These are phyloP conservation scores for Aureobasidium sp. DNA, from an alignment of 2,329 filamentous ascomycete genomes.

Conservation along the genomic window DNA sequence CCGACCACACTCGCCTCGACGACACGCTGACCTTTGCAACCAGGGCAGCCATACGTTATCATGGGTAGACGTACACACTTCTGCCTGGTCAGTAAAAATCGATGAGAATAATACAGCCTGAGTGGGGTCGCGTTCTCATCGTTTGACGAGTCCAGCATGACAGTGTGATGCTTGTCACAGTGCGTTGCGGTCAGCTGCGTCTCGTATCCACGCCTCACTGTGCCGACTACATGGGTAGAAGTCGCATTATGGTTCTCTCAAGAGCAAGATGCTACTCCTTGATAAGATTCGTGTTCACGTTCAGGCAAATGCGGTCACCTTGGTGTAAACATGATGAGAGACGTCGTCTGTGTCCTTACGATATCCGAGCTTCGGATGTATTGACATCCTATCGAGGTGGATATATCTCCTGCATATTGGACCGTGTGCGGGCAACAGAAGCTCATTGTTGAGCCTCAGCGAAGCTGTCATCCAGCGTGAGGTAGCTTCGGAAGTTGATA, in stretches of 20 bases:
- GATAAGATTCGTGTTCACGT: too few relatives aligned
- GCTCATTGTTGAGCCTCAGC: background rate
- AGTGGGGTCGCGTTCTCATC: background rate
- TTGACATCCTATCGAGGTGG: background rate
- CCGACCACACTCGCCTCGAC: too few relatives aligned
- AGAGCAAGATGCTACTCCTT: background rate
- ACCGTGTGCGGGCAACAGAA: background rate
- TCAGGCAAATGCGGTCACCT: background rate
- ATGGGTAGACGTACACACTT: background rate
- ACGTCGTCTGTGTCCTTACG: background rate
- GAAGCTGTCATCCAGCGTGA: background rate
- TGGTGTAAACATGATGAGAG: background rate
- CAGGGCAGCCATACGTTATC: background rate
- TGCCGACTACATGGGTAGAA: background rate
- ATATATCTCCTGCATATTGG: background rate
- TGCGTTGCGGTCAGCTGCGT: background rate
- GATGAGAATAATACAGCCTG: background rate
- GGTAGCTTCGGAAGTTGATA: background rate
- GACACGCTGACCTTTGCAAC: background rate
- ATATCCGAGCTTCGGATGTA: background rate
- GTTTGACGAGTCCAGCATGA: background rate
- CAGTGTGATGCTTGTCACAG: constrained; percentile 8
- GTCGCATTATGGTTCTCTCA: background rate
- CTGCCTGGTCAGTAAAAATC: background rate
- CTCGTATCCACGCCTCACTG: background rate